phyloP scores from a whole-genome alignment of 73 alveolate genomes.

The Durusdinium trenchii region DNA sequence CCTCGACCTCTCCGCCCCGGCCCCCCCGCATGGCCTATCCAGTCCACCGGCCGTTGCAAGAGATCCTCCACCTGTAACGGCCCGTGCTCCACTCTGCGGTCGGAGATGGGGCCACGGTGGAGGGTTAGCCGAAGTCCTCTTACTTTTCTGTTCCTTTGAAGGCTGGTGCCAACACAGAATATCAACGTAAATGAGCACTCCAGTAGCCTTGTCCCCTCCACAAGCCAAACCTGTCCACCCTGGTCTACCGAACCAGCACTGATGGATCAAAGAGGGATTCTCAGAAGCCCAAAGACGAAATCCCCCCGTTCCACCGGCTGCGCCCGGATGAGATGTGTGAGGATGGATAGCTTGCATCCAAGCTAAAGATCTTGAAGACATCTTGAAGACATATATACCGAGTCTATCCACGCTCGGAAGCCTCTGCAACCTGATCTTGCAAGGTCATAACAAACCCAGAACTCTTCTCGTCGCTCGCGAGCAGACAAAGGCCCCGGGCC shows the following conservation, averaged over 20 bases:
- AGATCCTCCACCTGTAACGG: conserved; percentile 67
- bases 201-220: not conserved
- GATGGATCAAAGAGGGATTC: too few species aligned
- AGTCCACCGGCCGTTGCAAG: conserved; percentile 90
- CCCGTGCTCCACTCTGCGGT: not conserved
- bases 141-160: not conserved
- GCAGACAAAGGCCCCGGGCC: not conserved
- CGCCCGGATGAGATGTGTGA: not conserved
- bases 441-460: not conserved
- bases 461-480: not conserved
- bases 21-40: conserved; percentile 51
- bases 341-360: not conserved
- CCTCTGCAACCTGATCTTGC: not conserved
- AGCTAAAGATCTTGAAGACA: too few species aligned
- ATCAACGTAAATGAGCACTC: not conserved
- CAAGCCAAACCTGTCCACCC: not conserved
- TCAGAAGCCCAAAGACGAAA: too few species aligned
- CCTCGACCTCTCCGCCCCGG: not conserved
- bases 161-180: not conserved
- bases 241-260: too few species aligned
- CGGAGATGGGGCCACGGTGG: not conserved
- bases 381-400: too few species aligned
- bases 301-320: too few species aligned
- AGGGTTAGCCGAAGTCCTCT: not conserved
- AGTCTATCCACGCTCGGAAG: not conserved